Conservation (phyloP, 306 rosid genomes). For the Carpinus viminea region DNA sequence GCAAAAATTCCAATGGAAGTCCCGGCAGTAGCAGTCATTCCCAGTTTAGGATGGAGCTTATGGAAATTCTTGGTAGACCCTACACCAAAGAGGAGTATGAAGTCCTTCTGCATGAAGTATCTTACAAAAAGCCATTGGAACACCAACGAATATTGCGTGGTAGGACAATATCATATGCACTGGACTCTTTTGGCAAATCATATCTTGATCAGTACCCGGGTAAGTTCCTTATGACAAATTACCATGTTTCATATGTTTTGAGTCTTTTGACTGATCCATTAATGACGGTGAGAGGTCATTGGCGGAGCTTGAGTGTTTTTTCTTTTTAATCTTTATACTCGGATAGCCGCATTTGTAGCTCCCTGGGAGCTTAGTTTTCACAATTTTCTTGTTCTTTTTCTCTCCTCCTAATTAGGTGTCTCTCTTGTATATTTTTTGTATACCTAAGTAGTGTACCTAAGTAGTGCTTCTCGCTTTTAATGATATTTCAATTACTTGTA, state of each 20-base stretch:
- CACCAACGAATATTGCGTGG: conserved; percentile 41
- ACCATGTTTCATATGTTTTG: neutral
- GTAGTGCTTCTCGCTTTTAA: too few relatives aligned
- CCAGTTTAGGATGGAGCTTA: conserved; percentile 53
- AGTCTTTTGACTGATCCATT: neutral
- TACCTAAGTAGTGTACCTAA: too few relatives aligned
- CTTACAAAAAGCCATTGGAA: conserved; percentile 12
- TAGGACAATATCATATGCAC: conserved; percentile 25
- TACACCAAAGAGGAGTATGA: conserved; percentile 44
- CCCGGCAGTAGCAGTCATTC: conserved; percentile 15
- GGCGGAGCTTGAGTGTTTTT: too few relatives aligned
- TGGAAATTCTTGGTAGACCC: conserved; percentile 57
- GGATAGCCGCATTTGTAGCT: too few relatives aligned
- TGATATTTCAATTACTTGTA: too few relatives aligned
- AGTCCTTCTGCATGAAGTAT: conserved; percentile 12
- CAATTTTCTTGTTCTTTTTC: too few relatives aligned
- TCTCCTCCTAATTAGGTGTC: too few relatives aligned
- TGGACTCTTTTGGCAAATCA: conserved; percentile 36
- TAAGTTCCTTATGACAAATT: conserved; percentile 33
- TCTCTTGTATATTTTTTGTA: too few relatives aligned
- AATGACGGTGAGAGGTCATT: neutral
- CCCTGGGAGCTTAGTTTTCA: too few relatives aligned
- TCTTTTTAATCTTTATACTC: too few relatives aligned
- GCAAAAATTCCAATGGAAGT: conserved; percentile 1
- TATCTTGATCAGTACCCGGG: conserved; percentile 55